A percentile compares a stretch with the other conserved stretches of the same genome.
These are phyloP conservation scores for Terfezia boudieri DNA, from an alignment of 495 filamentous ascomycete genomes.

Conservation along the genomic window DNA sequence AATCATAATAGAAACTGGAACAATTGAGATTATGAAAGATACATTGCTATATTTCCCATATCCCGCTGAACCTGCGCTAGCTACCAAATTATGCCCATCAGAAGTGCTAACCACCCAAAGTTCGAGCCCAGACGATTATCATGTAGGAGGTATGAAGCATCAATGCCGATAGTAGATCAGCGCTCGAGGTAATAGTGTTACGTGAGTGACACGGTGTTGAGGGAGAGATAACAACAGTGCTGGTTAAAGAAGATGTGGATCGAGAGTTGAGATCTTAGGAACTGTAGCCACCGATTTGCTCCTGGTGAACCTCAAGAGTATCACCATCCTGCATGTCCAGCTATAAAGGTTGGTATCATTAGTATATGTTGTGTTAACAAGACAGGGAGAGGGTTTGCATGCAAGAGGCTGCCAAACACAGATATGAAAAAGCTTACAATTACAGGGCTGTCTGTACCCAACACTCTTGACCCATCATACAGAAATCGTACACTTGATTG, in stretches of 20 bases:
- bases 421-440: constrained; percentile 38
- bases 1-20: too few relatives aligned
- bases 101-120: too few relatives aligned
- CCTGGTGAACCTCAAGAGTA: constrained; percentile 92
- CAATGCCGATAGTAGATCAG: too few relatives aligned
- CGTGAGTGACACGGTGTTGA: too few relatives aligned
- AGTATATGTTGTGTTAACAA: neutral
- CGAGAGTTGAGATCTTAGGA: neutral
- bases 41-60: too few relatives aligned
- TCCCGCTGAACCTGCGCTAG: too few relatives aligned
- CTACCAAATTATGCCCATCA: too few relatives aligned
- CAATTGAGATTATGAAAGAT: too few relatives aligned
- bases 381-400: neutral
- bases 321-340: constrained; percentile 96
- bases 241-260: neutral
- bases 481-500: constrained; percentile 72
- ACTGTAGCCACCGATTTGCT: constrained; percentile 66
- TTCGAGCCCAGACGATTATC: too few relatives aligned
- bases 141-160: too few relatives aligned
- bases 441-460: constrained; percentile 73
- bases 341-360: constrained; percentile 23
- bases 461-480: constrained; percentile 82
- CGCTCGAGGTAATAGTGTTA: too few relatives aligned
- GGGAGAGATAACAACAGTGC: too few relatives aligned
- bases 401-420: neutral